phyloP scores from a whole-genome alignment of 2,329 filamentous ascomycete genomes.

The Fusarium irregulare region DNA sequence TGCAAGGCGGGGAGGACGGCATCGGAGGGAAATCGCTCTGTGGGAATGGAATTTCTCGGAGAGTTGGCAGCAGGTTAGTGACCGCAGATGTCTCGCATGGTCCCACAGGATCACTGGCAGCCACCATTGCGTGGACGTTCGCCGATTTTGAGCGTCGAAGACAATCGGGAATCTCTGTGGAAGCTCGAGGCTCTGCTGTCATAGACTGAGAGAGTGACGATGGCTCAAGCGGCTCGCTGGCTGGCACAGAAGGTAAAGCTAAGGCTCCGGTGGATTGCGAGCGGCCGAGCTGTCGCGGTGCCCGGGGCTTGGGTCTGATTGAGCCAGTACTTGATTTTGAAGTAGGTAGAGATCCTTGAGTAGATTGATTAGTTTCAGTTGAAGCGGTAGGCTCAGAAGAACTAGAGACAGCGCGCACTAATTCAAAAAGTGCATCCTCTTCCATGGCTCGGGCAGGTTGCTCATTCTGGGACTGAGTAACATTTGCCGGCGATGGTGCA shows the following conservation, averaged over 20 bases:
- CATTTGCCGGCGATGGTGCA: slow-evolving; percentile 19
- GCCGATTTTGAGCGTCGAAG: slow-evolving; percentile 54
- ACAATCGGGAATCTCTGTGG: slow-evolving; percentile 51
- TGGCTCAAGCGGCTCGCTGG: slow-evolving; percentile 64
- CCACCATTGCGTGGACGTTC: slow-evolving; percentile 52
- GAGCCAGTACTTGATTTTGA: slow-evolving; percentile 22
- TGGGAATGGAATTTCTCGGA: slow-evolving; percentile 55
- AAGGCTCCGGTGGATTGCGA: slow-evolving; percentile 55
- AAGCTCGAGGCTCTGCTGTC: slow-evolving; percentile 30
- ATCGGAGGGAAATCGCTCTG: slow-evolving; percentile 56
- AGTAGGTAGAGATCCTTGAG: slow-evolving; percentile 27
- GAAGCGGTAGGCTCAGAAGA: slow-evolving; percentile 36
- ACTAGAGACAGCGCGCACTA: slow-evolving; percentile 35
- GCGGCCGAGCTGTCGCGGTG: slow-evolving; percentile 47
- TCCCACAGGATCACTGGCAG: slow-evolving; percentile 61
- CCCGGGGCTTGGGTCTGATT: slow-evolving; percentile 28
- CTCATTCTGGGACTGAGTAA: slow-evolving; percentile 13
- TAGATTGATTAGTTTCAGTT: slow-evolving; percentile 32
- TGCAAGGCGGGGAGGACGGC: slow-evolving; percentile 57
- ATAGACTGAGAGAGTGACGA: slow-evolving; percentile 53
- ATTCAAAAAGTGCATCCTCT: slow-evolving; percentile 34
- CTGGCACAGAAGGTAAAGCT: slow-evolving; percentile 52
- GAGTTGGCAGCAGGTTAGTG: slow-evolving; percentile 33
- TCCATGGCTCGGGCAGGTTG: slow-evolving; percentile 16
- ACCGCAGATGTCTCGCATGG: slow-evolving; percentile 41